A percentile compares a stretch with the other conserved stretches of the same genome.
phyloP scores from a whole-genome alignment of 495 filamentous ascomycete genomes.

The Halenospora varia region DNA sequence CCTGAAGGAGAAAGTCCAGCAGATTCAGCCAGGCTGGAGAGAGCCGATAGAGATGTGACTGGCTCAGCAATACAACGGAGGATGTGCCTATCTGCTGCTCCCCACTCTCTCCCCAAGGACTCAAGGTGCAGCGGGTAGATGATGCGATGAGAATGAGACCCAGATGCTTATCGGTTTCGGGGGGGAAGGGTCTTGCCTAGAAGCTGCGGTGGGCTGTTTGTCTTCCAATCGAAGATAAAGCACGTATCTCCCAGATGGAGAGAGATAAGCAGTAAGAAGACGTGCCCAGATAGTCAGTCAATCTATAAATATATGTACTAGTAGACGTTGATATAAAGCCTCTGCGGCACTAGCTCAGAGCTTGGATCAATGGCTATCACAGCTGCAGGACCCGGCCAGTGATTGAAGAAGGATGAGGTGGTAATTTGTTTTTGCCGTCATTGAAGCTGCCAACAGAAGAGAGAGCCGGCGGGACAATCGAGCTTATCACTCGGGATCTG shows the following conservation, averaged over 20 bases:
- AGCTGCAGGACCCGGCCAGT: conserved; percentile 21
- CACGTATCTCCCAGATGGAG: background rate
- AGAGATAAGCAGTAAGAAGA: background rate
- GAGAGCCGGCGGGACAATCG: background rate
- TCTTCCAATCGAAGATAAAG: background rate
- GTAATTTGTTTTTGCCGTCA: conserved; percentile 21
- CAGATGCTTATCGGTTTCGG: background rate
- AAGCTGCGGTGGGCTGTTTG: background rate
- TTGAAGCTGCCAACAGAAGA: conserved; percentile 8
- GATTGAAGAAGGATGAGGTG: conserved; percentile 24
- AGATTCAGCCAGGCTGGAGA: conserved; percentile 4
- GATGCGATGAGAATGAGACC: too few relatives aligned
- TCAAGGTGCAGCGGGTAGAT: too few relatives aligned
- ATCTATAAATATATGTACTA: too few relatives aligned
- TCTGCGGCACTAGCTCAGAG: background rate
- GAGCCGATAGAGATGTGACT: conserved; percentile 16
- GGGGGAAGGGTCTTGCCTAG: background rate
- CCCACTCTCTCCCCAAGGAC: conserved; percentile 24
- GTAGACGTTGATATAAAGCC: background rate
- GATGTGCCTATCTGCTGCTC: conserved; percentile 24
- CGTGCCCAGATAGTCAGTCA: too few relatives aligned
- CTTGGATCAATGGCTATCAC: conserved; percentile 15
- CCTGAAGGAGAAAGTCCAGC: conserved; percentile 16
- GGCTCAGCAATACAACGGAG: background rate
- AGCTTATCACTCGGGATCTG: conserved; percentile 8